Evolutionary conservation across 202 grass and related monocot genomes (phyloP).

Genomic region (Carex arenaria): DNA sequence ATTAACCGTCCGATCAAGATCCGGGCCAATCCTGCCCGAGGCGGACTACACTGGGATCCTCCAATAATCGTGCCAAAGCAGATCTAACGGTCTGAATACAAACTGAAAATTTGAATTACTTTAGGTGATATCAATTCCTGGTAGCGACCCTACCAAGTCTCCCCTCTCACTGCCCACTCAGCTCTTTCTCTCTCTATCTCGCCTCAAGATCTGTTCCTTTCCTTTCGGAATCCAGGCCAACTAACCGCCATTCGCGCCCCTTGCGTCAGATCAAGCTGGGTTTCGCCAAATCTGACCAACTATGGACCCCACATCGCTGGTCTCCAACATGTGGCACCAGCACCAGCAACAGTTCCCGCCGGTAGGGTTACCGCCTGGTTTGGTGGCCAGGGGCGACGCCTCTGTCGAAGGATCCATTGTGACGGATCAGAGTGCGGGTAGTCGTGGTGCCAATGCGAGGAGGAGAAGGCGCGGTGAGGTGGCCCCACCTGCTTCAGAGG

Average conservation of each 20-base stretch:
- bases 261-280: constrained; percentile 5
- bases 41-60: too few species aligned
- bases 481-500: constrained; percentile 47
- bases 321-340: constrained; percentile 65
- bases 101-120: too few species aligned
- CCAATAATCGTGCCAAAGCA: too few species aligned
- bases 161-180: constrained; percentile 44
- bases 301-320: constrained; percentile 33
- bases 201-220: constrained; percentile 49
- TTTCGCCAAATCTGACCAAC: constrained; percentile 2
- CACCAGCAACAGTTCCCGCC: constrained; percentile 39
- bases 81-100: too few species aligned
- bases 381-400: constrained; percentile 18
- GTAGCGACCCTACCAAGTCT: neutral
- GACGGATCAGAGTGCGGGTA: constrained; percentile 61
- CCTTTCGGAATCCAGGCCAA: neutral
- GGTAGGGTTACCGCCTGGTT: neutral
- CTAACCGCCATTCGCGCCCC: neutral
- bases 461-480: constrained; percentile 32
- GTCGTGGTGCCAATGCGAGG: constrained; percentile 21
- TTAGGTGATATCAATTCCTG: too few species aligned
- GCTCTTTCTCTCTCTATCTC: constrained; percentile 4
- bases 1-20: too few species aligned
- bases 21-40: too few species aligned
- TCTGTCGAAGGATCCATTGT: constrained; percentile 50